Base-by-base conservation (phyloP, 2,329 filamentous ascomycete species). In the Scolecobasidium constrictum region DNA sequence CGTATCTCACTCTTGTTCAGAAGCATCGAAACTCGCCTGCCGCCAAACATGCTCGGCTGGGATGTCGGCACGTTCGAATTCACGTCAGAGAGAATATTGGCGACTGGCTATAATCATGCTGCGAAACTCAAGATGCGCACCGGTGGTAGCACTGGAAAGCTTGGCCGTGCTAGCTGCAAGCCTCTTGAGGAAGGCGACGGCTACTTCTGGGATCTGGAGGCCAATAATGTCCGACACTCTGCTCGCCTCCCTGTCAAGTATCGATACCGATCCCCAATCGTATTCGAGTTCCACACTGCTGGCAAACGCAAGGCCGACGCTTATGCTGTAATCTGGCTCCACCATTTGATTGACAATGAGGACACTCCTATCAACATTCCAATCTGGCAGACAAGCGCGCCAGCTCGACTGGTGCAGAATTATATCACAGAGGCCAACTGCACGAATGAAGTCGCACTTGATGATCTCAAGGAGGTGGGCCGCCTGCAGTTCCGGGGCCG, bases 11-110 rank as follows among this genome's bases (percentile, higher is more conserved):
- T 96, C 3, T 72, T 96, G 3, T 94, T 95, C 75, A 81, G 90
- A 20, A 88, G 85, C 20, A 77, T 95, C 35, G 88, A 94, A 59
- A 82, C 90, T 42, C 78, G 78, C 36, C 70, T 96, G 1, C 88
- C 88, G n/a, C 83, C 83, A 0, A 67, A 79, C 33, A 83, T 94
- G 61, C 73, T 95, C 4, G 87, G 90, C 7, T 96, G 90, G 85
- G 86, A 95, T 47, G 85, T 96, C 35, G 92, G 92, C 26, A 94
- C 90, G 0, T 94, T 96, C 55, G 83, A 94, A 55, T 93, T 96
- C 57, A 65, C 74, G 0, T 86, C 81, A 0, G 72, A 86, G 38
- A 72, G 69, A 13, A 78, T 96, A 37, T 72, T 73, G 0, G 77
- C 83, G 0, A 64, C 71, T 12, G 72, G 71, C 38, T 87, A 82